Evolutionary conservation across 306 rosid genomes (phyloP).

Genomic region (Cucurbita argyrosperma): DNA sequence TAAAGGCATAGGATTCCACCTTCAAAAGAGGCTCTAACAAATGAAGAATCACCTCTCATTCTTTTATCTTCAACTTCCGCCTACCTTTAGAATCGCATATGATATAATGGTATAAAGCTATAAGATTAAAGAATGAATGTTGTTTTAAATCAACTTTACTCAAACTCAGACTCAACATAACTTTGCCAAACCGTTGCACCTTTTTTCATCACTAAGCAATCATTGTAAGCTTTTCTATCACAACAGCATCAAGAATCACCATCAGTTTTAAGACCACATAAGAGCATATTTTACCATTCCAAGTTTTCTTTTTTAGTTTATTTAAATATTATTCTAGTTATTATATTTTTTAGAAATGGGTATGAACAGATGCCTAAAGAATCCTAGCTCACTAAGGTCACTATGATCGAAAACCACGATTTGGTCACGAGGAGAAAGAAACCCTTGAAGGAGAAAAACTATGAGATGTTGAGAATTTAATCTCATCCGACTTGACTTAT

Average conservation of each 20-base stretch:
- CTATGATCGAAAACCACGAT: too few relatives aligned
- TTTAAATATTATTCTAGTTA: too few relatives aligned
- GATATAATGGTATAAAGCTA: neutral
- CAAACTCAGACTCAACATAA: too few relatives aligned
- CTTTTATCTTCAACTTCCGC: neutral
- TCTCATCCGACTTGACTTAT: too few relatives aligned
- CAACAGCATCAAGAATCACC: neutral
- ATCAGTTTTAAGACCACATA: neutral
- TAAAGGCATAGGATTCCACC: conserved; percentile 3
- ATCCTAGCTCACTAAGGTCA: too few relatives aligned
- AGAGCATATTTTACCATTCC: neutral
- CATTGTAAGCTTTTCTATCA: neutral
- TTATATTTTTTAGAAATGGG: too few relatives aligned
- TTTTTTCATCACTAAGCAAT: neutral
- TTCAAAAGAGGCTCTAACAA: conserved; percentile 1
- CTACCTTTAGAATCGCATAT: neutral
- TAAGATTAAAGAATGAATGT: neutral
- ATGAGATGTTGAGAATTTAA: too few relatives aligned
- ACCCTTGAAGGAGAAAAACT: too few relatives aligned
- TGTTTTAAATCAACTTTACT: neutral
- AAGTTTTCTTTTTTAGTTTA: too few relatives aligned
- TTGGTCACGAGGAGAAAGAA: too few relatives aligned
- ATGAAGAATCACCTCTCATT: neutral
- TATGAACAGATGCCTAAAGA: too few relatives aligned
- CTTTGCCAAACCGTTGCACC: too few relatives aligned